Percentiles rank a stretch among this genome's conserved stretches.
Evolutionary conservation across 345 rosid genomes (phyloP).

Genomic region (Rhizophora mangle): DNA sequence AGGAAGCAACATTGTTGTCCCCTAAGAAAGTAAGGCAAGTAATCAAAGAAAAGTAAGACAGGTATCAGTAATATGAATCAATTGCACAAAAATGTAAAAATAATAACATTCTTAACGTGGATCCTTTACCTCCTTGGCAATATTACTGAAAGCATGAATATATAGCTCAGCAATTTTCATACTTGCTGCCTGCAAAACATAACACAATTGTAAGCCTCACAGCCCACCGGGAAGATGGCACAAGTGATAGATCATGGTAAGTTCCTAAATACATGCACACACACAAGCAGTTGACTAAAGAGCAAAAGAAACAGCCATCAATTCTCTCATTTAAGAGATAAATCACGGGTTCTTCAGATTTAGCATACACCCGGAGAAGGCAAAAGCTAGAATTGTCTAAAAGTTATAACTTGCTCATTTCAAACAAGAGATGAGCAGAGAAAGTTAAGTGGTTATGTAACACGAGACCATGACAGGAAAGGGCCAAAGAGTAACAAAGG

Average conservation of each 20-base stretch:
- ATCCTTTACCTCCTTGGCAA: conserved; percentile 75
- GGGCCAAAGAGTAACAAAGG: background rate
- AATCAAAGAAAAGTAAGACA: background rate
- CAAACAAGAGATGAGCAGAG: background rate
- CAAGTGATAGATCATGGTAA: too few relatives aligned
- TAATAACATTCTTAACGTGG: background rate
- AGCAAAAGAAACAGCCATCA: too few relatives aligned
- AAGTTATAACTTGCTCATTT: background rate
- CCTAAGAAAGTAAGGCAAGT: conserved; percentile 31
- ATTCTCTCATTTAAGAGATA: background rate
- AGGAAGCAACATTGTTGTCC: conserved; percentile 92
- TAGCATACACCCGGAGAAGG: background rate
- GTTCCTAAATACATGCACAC: background rate
- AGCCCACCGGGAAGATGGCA: too few relatives aligned
- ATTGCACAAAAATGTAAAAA: background rate
- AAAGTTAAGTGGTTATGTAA: too few relatives aligned
- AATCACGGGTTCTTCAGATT: too few relatives aligned
- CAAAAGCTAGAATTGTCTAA: background rate
- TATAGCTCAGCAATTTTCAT: conserved; percentile 84
- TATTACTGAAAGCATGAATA: conserved; percentile 71
- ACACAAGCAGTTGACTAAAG: background rate
- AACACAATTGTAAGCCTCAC: background rate
- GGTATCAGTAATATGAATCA: background rate
- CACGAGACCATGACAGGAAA: too few relatives aligned
- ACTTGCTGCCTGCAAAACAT: conserved; percentile 72